These are phyloP conservation scores for Chlorophyllum brunneum DNA, from an alignment of 768 basidiomycete genomes.

Conservation along the genomic window DNA sequence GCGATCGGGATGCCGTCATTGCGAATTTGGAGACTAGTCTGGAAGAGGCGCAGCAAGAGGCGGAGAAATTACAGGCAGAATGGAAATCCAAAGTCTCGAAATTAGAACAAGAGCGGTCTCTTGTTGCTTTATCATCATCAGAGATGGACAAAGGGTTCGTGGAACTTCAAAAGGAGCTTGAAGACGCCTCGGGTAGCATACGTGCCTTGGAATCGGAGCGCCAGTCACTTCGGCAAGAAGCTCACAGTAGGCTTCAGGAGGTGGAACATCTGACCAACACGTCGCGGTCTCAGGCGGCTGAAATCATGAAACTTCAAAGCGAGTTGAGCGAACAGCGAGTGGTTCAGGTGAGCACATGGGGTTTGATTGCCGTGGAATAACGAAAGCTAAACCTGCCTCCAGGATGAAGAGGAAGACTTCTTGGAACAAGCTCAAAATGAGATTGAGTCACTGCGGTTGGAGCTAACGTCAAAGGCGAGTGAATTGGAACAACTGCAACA, in stretches of 20 bases:
- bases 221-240: constrained; percentile 52
- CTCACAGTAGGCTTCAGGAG: constrained; percentile 51
- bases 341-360: constrained; percentile 30
- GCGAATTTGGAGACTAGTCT: constrained; percentile 57
- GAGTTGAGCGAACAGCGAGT: constrained; percentile 46
- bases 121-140: constrained; percentile 44
- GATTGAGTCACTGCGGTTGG: constrained; percentile 63
- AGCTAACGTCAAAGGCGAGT: constrained; percentile 58
- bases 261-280: constrained; percentile 47
- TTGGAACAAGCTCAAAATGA: constrained; percentile 64
- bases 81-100: constrained; percentile 40
- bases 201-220: constrained; percentile 65
- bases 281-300: constrained; percentile 47
- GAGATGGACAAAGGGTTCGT: constrained; percentile 62
- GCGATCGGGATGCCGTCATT: constrained; percentile 53
- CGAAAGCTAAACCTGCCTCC: neutral
- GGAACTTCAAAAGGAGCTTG: constrained; percentile 60
- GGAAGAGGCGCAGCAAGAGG: constrained; percentile 49
- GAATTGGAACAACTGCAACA: constrained; percentile 61
- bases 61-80: constrained; percentile 41
- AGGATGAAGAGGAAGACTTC: constrained; percentile 63
- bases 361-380: neutral
- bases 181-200: constrained; percentile 47
- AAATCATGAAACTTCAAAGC: constrained; percentile 45
- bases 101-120: constrained; percentile 49